Evolutionary conservation across 2,329 filamentous ascomycete species (phyloP).

Genomic region (Metarhizium robertsii): DNA sequence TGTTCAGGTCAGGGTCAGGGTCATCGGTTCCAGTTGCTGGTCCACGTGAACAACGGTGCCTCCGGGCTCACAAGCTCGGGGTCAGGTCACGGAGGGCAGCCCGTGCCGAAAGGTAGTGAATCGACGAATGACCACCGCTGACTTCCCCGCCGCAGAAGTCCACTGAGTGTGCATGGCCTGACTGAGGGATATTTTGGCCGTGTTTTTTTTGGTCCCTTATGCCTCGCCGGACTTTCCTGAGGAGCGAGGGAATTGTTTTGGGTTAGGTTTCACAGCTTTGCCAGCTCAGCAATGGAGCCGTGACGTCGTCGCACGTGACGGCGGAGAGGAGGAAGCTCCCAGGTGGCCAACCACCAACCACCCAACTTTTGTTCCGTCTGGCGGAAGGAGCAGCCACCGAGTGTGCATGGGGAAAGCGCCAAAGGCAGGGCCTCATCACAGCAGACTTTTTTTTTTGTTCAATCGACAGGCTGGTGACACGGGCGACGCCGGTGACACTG

Average conservation of each 20-base stretch:
- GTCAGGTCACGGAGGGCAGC: neutral
- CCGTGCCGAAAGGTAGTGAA: neutral
- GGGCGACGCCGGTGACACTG: neutral
- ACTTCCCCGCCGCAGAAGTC: too few relatives aligned
- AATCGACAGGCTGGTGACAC: neutral
- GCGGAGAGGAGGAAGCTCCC: neutral
- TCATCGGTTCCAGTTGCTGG: neutral
- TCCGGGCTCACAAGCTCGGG: neutral
- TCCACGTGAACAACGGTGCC: neutral
- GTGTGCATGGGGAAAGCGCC: neutral
- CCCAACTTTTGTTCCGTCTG: too few relatives aligned
- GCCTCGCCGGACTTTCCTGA: too few relatives aligned
- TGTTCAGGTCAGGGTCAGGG: neutral
- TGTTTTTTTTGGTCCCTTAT: neutral
- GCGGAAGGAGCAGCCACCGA: too few relatives aligned
- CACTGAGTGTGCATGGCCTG: too few relatives aligned
- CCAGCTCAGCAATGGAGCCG: neutral
- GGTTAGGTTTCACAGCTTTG: neutral
- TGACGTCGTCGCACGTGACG: conserved; percentile 3
- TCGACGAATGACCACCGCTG: too few relatives aligned
- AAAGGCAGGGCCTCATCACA: conserved; percentile 1
- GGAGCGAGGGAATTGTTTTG: neutral
- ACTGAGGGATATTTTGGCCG: neutral
- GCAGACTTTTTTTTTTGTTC: neutral
- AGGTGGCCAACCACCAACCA: neutral